phyloP scores from a whole-genome alignment of 176 grass and related monocot species.

The Oryza coarctata region DNA sequence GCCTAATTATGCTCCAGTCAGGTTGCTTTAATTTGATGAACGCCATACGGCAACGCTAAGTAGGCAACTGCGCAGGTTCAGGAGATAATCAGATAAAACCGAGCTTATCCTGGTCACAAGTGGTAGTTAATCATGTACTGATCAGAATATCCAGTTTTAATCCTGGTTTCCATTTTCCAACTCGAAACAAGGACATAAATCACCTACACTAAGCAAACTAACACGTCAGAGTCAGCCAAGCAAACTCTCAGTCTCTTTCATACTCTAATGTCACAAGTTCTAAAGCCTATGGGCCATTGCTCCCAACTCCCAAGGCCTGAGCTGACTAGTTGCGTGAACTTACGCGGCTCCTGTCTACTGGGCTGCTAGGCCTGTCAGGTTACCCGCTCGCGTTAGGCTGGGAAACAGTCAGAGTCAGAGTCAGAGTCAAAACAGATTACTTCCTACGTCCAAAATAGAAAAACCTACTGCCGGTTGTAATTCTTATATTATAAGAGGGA shows the following conservation, averaged over 20 bases:
- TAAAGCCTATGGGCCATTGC: not conserved
- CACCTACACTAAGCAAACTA: slow-evolving; percentile 2
- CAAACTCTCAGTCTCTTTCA: too few species aligned
- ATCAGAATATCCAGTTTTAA: not conserved
- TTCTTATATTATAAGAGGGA: too few species aligned
- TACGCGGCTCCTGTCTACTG: too few species aligned
- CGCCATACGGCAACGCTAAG: slow-evolving; percentile 27
- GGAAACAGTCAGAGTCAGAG: too few species aligned
- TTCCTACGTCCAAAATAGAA: too few species aligned
- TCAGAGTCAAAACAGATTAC: too few species aligned
- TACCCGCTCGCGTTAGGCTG: too few species aligned
- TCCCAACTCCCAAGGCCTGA: not conserved
- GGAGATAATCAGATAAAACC: slow-evolving; percentile 2
- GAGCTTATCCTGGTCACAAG: slow-evolving; percentile 2
- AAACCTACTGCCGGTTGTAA: too few species aligned
- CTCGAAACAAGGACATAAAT: not conserved
- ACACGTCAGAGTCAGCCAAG: not conserved
- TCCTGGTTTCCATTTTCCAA: not conserved
- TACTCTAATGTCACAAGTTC: too few species aligned
- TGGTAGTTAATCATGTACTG: not conserved
- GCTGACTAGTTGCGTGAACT: too few species aligned
- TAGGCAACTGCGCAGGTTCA: slow-evolving; percentile 1
- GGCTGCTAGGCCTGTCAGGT: not conserved
- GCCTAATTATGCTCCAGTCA: not conserved
- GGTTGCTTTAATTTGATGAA: not conserved